These are phyloP conservation scores for Phytopythium kandeliae DNA, from an alignment of 352 stramenopile species.

Conservation along the genomic window DNA sequence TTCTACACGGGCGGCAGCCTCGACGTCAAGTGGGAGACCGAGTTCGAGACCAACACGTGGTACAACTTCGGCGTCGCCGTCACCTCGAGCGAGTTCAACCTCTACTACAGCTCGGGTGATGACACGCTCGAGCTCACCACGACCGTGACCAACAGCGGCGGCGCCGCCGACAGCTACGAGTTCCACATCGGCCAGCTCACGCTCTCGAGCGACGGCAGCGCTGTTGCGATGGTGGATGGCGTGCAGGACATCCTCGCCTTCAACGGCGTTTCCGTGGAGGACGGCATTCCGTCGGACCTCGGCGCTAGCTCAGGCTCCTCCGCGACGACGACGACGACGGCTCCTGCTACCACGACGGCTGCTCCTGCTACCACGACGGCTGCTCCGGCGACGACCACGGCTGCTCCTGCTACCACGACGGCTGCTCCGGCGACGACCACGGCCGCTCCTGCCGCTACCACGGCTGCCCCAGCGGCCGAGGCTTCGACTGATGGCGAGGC, in stretches of 20 bases:
- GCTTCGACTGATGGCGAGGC: constrained; percentile 3
- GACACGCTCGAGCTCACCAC: constrained; percentile 32
- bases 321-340: constrained; percentile 10
- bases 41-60: constrained; percentile 49
- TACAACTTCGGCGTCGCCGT: constrained; percentile 69
- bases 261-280: constrained; percentile 58
- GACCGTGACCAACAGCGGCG: constrained; percentile 21
- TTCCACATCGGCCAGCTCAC: constrained; percentile 67
- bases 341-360: constrained; percentile 10
- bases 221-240: constrained; percentile 32
- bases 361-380: constrained; percentile 8
- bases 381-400: constrained; percentile 5
- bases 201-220: constrained; percentile 51
- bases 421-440: constrained; percentile 6
- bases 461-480: constrained; percentile 7
- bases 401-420: constrained; percentile 11
- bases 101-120: constrained; percentile 55
- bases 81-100: constrained; percentile 20
- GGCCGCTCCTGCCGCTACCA: constrained; percentile 11
- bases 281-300: constrained; percentile 25
- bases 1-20: constrained; percentile 41
- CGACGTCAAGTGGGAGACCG: constrained; percentile 43
- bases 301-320: constrained; percentile 11
- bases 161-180: constrained; percentile 34
- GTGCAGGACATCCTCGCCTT: constrained; percentile 56